Evolutionary conservation across 2,329 filamentous ascomycete genomes (phyloP).

Genomic region (Decorospora gaudefroyi): DNA sequence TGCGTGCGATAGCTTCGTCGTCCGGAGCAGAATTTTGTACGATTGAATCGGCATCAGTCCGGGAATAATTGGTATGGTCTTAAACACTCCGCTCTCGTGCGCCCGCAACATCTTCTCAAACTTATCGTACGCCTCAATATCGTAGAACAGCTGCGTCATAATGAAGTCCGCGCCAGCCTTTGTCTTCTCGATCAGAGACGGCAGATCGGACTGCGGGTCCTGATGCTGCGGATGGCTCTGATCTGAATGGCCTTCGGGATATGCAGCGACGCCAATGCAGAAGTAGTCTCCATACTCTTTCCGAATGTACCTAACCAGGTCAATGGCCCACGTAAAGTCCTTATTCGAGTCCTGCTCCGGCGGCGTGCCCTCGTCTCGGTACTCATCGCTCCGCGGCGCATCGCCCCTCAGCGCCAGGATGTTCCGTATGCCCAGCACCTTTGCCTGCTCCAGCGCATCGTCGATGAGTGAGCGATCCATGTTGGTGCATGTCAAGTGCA

Average conservation of each 20-base stretch:
- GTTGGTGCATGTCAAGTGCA: conserved; percentile 97
- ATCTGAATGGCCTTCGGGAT: conserved; percentile 93
- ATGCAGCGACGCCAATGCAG: conserved; percentile 90
- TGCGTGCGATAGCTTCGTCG: conserved; percentile 92
- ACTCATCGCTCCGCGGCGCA: conserved; percentile 86
- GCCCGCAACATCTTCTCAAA: conserved; percentile 78
- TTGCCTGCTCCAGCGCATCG: conserved; percentile 86
- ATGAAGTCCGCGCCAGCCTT: conserved; percentile 94
- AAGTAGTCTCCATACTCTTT: conserved; percentile 90
- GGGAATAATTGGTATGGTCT: conserved; percentile 85
- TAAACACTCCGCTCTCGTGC: conserved; percentile 84
- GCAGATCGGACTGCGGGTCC: conserved; percentile 69
- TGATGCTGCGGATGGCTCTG: conserved; percentile 84
- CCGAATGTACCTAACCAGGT: conserved; percentile 87
- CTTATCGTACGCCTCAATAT: conserved; percentile 76
- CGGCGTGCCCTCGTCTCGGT: conserved; percentile 67
- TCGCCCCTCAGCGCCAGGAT: conserved; percentile 91
- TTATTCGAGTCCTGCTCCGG: conserved; percentile 67
- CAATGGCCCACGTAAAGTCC: conserved; percentile 86
- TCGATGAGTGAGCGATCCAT: conserved; percentile 89
- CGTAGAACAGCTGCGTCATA: conserved; percentile 98
- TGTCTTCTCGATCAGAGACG: conserved; percentile 87
- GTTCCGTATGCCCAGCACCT: conserved; percentile 87
- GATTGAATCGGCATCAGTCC: conserved; percentile 98
- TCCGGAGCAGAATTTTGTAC: conserved; percentile 92